A percentile compares a stretch with the other conserved stretches of the same genome.
Evolutionary conservation across 2,329 filamentous ascomycete species (phyloP).

Genomic region (Didymella pomorum): DNA sequence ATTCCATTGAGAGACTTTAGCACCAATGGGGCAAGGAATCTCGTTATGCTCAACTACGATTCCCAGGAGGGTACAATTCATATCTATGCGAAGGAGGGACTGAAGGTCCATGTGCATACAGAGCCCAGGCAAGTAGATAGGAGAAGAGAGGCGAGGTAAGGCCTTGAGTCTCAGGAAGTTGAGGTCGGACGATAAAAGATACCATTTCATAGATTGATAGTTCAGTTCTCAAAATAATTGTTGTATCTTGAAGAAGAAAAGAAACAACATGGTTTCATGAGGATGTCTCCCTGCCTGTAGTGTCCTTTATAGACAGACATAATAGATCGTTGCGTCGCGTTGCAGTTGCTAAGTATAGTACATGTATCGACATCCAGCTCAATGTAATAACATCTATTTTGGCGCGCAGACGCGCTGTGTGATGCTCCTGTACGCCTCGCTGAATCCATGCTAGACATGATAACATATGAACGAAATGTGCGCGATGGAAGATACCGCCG

Average conservation of each 20-base stretch:
- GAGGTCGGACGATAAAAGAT: too few species aligned
- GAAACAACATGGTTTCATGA: too few species aligned
- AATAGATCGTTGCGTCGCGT: too few species aligned
- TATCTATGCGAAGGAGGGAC: neutral
- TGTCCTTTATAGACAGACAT: too few species aligned
- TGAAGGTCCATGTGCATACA: slow-evolving; percentile 5
- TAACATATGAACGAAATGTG: neutral
- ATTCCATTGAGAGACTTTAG: neutral
- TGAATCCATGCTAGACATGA: neutral
- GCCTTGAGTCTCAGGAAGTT: too few species aligned
- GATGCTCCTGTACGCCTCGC: slow-evolving; percentile 8
- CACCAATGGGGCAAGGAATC: neutral
- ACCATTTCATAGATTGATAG: too few species aligned
- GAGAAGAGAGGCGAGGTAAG: too few species aligned
- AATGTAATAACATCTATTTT: neutral
- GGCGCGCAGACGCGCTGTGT: neutral
- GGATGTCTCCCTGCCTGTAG: too few species aligned
- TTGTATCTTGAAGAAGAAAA: too few species aligned
- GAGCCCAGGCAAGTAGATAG: neutral
- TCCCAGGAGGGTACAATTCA: slow-evolving; percentile 1
- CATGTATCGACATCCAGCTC: slow-evolving; percentile 4
- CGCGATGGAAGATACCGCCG: too few species aligned
- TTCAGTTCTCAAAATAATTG: too few species aligned
- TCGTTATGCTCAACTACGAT: neutral
- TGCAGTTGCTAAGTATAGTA: neutral